Percentiles rank a stretch among this genome's conserved stretches.
These are phyloP conservation scores for Geotrichum cucujoidarum DNA, from an alignment of 1,139 yeast species.

Conservation along the genomic window DNA sequence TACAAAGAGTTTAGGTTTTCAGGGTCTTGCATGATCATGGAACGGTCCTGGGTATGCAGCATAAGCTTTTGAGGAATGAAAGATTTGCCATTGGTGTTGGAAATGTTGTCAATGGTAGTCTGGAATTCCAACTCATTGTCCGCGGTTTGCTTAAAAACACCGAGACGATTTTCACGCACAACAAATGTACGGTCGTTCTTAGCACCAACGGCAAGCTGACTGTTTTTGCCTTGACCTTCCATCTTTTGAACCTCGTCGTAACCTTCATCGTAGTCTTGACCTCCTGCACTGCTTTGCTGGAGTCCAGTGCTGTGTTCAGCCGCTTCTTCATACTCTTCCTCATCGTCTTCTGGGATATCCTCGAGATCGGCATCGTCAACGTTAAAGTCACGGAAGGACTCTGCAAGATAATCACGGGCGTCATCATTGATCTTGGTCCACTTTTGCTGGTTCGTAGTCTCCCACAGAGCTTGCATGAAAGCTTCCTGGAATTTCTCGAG, in stretches of 20 bases:
- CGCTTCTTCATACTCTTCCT: slow-evolving; percentile 28
- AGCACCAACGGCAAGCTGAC: slow-evolving; percentile 64
- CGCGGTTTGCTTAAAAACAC: slow-evolving; percentile 64
- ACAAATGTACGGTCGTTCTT: slow-evolving; percentile 71
- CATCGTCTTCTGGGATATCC: slow-evolving; percentile 36
- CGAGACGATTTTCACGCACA: slow-evolving; percentile 71
- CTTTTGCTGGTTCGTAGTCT: slow-evolving; percentile 47
- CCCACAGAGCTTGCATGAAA: slow-evolving; percentile 58
- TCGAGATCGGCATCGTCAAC: slow-evolving; percentile 40
- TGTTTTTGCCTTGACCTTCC: slow-evolving; percentile 43
- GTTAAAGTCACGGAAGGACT: slow-evolving; percentile 43
- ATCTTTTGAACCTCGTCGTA: slow-evolving; percentile 35
- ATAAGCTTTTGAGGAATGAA: slow-evolving; percentile 62
- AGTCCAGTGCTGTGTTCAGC: slow-evolving; percentile 19
- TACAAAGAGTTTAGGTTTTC: slow-evolving; percentile 46
- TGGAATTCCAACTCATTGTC: slow-evolving; percentile 52
- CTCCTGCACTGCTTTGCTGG: slow-evolving; percentile 25
- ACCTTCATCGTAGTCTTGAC: slow-evolving; percentile 35
- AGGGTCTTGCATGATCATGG: slow-evolving; percentile 59
- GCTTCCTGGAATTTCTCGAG: slow-evolving; percentile 50
- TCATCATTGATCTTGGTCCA: slow-evolving; percentile 45
- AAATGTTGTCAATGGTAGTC: slow-evolving; percentile 61
- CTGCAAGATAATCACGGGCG: slow-evolving; percentile 49
- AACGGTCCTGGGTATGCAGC: slow-evolving; percentile 69
- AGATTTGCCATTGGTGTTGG: slow-evolving; percentile 49